phyloP scores from a whole-genome alignment of 345 rosid species.

The Syzygium grande region DNA sequence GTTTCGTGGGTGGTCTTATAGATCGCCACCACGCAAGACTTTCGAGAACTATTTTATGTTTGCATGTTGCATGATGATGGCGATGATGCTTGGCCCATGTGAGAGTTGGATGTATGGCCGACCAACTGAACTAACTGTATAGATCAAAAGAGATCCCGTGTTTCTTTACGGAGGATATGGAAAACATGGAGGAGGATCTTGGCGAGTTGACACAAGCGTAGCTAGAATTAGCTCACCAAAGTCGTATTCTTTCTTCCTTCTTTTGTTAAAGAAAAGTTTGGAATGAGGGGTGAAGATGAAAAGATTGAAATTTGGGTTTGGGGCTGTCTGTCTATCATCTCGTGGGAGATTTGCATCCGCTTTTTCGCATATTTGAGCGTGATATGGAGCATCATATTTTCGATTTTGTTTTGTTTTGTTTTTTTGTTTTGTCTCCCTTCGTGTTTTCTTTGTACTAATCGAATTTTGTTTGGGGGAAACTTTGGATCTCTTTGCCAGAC shows the following conservation, averaged over 20 bases:
- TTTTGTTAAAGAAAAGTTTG: not conserved
- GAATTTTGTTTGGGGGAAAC: not conserved
- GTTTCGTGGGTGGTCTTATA: not conserved
- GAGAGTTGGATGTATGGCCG: constrained; percentile 13
- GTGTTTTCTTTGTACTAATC: not conserved
- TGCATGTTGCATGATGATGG: not conserved
- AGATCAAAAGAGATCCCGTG: constrained; percentile 2
- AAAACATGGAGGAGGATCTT: not conserved
- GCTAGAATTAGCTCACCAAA: not conserved
- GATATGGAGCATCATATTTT: not conserved
- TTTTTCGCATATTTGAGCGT: not conserved
- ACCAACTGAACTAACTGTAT: constrained; percentile 23
- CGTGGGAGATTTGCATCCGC: not conserved
- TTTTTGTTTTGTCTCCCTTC: not conserved
- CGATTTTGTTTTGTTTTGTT: not conserved
- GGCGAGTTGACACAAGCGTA: not conserved
- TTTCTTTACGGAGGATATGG: not conserved
- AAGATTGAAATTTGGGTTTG: not conserved
- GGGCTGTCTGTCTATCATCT: not conserved
- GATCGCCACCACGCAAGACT: not conserved
- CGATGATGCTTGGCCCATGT: not conserved
- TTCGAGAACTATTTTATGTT: not conserved
- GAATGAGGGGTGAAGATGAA: not conserved
- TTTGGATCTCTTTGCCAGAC: not conserved
- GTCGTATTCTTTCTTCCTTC: not conserved